A percentile compares a stretch with the other conserved stretches of the same genome.
Evolutionary conservation across 2,329 filamentous ascomycete species (phyloP).

Genomic region (Decorospora gaudefroyi): DNA sequence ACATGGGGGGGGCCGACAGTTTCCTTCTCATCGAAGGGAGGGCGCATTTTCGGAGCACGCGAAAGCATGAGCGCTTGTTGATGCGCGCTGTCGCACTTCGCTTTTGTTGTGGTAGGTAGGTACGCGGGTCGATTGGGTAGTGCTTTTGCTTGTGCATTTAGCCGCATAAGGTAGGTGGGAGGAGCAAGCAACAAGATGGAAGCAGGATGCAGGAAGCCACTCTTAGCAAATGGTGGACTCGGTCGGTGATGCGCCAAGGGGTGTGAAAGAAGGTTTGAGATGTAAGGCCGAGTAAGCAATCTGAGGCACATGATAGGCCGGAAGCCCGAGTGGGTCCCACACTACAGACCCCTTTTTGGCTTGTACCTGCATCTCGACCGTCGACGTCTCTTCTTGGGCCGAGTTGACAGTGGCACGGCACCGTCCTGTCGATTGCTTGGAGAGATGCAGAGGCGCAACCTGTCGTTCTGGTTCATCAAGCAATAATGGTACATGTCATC

Average conservation of each 20-base stretch:
- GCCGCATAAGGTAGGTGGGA: conserved; percentile 15
- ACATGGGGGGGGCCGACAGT: conserved; percentile 7
- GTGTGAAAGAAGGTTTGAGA: conserved; percentile 22
- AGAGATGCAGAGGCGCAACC: background rate
- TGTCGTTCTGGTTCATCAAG: background rate
- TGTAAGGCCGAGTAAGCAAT: conserved; percentile 7
- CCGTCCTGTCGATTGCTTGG: conserved; percentile 6
- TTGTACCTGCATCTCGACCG: conserved; percentile 3
- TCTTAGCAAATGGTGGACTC: conserved; percentile 14
- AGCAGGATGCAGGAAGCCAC: conserved; percentile 7
- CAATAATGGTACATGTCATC: background rate
- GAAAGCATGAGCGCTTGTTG: conserved; percentile 16
- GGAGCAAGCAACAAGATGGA: too few relatives aligned
- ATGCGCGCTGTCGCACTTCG: conserved; percentile 11
- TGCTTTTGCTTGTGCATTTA: conserved; percentile 15
- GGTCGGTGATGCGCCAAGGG: conserved; percentile 17
- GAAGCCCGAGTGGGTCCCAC: background rate
- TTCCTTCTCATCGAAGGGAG: conserved; percentile 2
- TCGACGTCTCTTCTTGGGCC: background rate
- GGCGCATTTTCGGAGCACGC: conserved; percentile 5
- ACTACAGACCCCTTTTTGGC: conserved; percentile 7
- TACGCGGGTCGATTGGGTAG: conserved; percentile 8
- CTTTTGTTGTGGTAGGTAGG: conserved; percentile 14
- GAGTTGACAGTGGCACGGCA: conserved; percentile 9
- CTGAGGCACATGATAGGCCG: conserved; percentile 10